Evolutionary conservation across 2,329 filamentous ascomycete species (phyloP), one percentile per base, ranked within the genome.

Genomic region (Aspergillus melleus): DNA sequence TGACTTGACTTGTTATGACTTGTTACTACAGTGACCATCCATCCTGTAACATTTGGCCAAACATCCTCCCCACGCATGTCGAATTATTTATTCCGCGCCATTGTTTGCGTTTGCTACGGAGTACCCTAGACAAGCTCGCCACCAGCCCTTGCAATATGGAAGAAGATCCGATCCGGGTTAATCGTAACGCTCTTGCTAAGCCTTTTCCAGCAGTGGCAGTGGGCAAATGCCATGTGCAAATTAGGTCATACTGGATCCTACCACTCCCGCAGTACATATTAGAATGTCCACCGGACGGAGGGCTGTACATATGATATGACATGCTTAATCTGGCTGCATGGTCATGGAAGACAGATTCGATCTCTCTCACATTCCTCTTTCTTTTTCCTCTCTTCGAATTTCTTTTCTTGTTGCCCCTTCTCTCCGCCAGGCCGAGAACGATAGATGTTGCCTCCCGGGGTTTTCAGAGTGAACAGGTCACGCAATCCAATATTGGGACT

Each of bases 241-340:
- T 36, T 46, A 50, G 26, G 20, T 55, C 44, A 47, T 52, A 44
- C 52, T 44, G 42, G 14, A 52, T 36, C 29, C 55, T 52, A 57
- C 55, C 49, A 49, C 49, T 10, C 16, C 30, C 22, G 22, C 29
- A 6, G 55, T 52, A 51, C 55, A 57, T 57, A 32, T n/a, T 36
- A 49, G 19, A n/a, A 24, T 52, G 49, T 32, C 19, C 39, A 16
- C 39, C 30, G 11, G 20, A 26, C 11, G 6, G 24, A 12, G 12
- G 11, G 32, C 29, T n/a, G 36, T 42, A 42, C n/a, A 42, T 32
- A 20, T 42, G 24, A 46, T 52, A 54, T 52, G 55, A 54, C 57
- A 58, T 58, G 55, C 55, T 58, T 57, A 52, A 59, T 55, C 16
- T 20, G 39, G 36, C 49, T 49, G 57, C 49, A 56, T 49, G 36